Conservation (phyloP, 2,329 filamentous ascomycete genomes). For the Chrysosporium queenslandicum region DNA sequence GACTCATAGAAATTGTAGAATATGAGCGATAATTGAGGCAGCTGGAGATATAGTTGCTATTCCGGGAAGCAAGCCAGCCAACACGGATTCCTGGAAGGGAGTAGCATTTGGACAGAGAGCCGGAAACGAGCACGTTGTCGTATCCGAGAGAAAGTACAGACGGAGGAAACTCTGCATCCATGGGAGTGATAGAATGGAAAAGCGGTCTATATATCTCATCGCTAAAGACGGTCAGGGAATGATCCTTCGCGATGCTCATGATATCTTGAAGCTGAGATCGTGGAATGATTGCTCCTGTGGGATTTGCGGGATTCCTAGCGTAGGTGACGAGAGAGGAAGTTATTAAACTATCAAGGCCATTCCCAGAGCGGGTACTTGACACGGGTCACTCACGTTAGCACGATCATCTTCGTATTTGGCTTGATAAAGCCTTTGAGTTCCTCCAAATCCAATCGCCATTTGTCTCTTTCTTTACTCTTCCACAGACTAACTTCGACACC, state of each 20-base stretch:
- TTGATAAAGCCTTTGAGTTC: conserved; percentile 55
- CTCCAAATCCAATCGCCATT: conserved; percentile 57
- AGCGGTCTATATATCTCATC: conserved; percentile 81
- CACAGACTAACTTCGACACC: conserved; percentile 70
- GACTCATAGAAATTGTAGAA: conserved; percentile 77
- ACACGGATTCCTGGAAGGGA: conserved; percentile 69
- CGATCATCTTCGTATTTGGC: conserved; percentile 46
- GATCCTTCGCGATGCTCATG: conserved; percentile 52
- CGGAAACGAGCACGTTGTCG: conserved; percentile 58
- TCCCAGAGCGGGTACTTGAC: neutral
- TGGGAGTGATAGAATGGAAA: conserved; percentile 57
- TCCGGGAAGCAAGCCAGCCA: conserved; percentile 69
- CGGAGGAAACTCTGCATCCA: conserved; percentile 49
- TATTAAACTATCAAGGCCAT: neutral
- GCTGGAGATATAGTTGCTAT: conserved; percentile 50
- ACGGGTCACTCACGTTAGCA: conserved; percentile 44
- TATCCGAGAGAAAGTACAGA: conserved; percentile 65
- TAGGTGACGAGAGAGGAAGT: neutral
- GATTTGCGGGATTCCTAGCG: conserved; percentile 72
- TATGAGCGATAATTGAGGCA: conserved; percentile 63
- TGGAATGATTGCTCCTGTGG: conserved; percentile 61
- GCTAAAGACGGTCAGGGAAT: conserved; percentile 56
- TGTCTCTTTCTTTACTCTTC: conserved; percentile 55
- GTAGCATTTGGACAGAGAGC: conserved; percentile 79
- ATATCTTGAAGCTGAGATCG: conserved; percentile 51